Base-by-base conservation (phyloP, 306 rosid species). In the Casuarina cunninghamiana region DNA sequence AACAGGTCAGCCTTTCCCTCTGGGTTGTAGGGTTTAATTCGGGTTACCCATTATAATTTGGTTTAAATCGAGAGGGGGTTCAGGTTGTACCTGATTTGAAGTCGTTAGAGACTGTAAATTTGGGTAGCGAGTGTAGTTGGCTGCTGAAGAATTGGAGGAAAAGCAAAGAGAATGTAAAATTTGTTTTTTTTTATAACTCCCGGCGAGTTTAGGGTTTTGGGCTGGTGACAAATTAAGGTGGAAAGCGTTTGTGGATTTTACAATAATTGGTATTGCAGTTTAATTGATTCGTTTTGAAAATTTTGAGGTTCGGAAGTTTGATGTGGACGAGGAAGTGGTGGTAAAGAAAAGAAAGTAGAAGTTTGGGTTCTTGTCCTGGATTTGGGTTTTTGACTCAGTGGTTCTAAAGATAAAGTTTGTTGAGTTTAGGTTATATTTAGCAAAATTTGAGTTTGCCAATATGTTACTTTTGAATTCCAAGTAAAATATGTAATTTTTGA, bases 1-100 rank as follows among this genome's bases (percentile, higher is more conserved):
- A 90, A 57, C 99, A 95, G 97, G 99, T 89, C 19, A 66, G 48
- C 26, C 26, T 42, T 42, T 1, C 5, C 65, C 65, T 58, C 26
- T 58, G 11, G 1, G 32, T 26, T 3, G 65, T 21, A 12, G 26
- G 35, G 21, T 32, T 58, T 35, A 7, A 26, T 58, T 58, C 26
- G 63, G 63, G 50, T 46, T 9, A 11, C 50, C 50, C 10, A 57
- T 57, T 26, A 26, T 26, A 26, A 26, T 26, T 26, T 26, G 32
- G 32, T 26, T 26, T 26, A 26, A 26, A 26, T 26, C 32, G 32
- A 26, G 32, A 26, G 32, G 32, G 32, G 32, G 32, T 26, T 57
- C 35, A 57, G 37, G 8, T 21, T 11, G 12, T 57, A 1, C 38
- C 21, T 48, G 51, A 48, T n/a, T 57, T 57, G 5, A 19, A 26